These are phyloP conservation scores for Angomonas ambiguus DNA, from an alignment of 208 protist genomes.

Conservation along the genomic window DNA sequence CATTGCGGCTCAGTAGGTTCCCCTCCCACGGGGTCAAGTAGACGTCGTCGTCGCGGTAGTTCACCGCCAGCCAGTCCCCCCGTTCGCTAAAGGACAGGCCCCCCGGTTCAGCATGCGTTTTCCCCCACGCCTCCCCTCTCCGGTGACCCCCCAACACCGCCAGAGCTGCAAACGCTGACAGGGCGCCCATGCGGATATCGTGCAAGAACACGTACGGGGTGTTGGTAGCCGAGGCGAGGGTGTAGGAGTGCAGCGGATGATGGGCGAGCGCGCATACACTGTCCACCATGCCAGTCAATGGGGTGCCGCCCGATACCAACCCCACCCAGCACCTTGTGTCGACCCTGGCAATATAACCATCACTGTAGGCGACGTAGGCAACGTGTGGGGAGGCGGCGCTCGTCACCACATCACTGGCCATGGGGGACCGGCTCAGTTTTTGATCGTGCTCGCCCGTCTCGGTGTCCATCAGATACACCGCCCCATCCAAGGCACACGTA, in stretches of 20 bases:
- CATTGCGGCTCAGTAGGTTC: constrained; percentile 9
- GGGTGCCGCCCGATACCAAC: constrained; percentile 13
- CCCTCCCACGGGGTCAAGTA: constrained; percentile 31
- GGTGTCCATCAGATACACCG: constrained; percentile 28
- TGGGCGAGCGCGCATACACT: constrained; percentile 26
- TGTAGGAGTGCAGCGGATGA: constrained; percentile 34
- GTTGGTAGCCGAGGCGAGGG: constrained; percentile 32
- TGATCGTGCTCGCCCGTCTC: constrained; percentile 15
- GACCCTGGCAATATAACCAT: constrained; percentile 27
- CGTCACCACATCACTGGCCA: constrained; percentile 26
- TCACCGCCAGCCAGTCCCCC: constrained; percentile 41
- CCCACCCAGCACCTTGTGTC: constrained; percentile 25
- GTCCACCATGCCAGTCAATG: constrained; percentile 13
- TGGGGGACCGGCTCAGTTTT: constrained; percentile 14
- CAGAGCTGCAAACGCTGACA: constrained; percentile 28
- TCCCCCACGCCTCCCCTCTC: not conserved
- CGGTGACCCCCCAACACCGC: constrained; percentile 9
- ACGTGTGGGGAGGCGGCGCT: constrained; percentile 23
- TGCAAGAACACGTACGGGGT: constrained; percentile 36
- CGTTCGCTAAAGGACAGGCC: constrained; percentile 39
- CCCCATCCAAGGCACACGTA: constrained; percentile 37
- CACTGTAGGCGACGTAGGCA: constrained; percentile 36
- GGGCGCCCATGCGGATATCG: constrained; percentile 41
- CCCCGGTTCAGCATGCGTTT: constrained; percentile 13
- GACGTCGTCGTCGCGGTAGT: constrained; percentile 33